Base-by-base conservation (phyloP, 129 eudicot species). In the Flaveria sonorensis region DNA sequence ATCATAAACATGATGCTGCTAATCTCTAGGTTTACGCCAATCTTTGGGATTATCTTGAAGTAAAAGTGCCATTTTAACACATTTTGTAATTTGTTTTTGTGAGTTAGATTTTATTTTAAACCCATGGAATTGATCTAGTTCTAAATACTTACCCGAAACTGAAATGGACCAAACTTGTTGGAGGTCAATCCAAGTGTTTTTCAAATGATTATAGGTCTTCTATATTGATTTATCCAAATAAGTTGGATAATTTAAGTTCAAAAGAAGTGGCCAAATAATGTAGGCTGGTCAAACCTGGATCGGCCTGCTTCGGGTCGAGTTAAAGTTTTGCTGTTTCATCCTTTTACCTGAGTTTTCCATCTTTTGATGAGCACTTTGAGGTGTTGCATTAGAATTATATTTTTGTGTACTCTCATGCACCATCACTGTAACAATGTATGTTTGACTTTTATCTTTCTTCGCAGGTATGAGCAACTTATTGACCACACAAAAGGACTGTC, bases 401-500 rank as follows among this genome's bases (percentile, higher is more conserved):
- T 24, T 51, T 16, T 40, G 70, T 59, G 21, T 59, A 43, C 12
- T 74, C 6, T 2, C 10, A 0, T 1, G 55, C 8, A 40, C 40
- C n/a, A 36, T 36, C 40, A 24, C 10, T 45, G 1, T 45, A 1
- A 9, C 32, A n/a, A 24, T 43, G 39, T 46, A 6, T 15, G 68
- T 15, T 64, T 60, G 26, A 24, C 19, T 62, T 71, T 72, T 40
- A 61, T 73, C 23, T 30, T 20, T 24, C 2, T 51, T 66, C 10
- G 14, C 87, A 95, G 99, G 86, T 91, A 95, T 55, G 97, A 95
- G 88, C 99, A 95, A 79, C 99, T 95, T 48, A 91, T 95, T 61
- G 99, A 91, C 81, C 99, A 95, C 86, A 92, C 95, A 12, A 95
- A 91, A 21, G 92, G 87, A 10, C 87, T 92, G 20, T 91, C 97